Evolutionary conservation across 148 eudicot species (phyloP), one percentile per base, ranked within the genome.

Genomic region (Silene conica): DNA sequence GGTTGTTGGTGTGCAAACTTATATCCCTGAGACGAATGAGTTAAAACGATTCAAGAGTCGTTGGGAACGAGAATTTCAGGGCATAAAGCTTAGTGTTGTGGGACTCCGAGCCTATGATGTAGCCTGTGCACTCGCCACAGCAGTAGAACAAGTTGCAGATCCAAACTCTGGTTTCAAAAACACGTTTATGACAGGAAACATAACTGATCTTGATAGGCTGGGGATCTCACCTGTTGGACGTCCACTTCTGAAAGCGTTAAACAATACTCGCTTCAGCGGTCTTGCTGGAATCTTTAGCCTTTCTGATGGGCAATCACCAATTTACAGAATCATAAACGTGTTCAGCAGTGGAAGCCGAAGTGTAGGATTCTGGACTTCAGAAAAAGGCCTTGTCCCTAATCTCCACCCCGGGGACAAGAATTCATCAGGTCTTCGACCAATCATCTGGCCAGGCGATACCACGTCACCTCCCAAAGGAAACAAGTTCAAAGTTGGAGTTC

Each of bases 401-500:
- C 31, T 73, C 45, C 26, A 56, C 15, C n/a, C 71, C 14, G 68
- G 50, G 12, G n/a, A 6, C 11, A 21, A 21, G 28, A 68, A 7
- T 68, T 34, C 63, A 14, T 20, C 61, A 16, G 45, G 4, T 45
- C 77, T 73, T 31, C 31, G 73, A 50, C 13, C 60, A 19, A 62
- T 79, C 20, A 69, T 79, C n/a, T 79, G 81, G 81, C 81, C 81
- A 67, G 81, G 73, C 38, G 66, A 57, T 22, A 22, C 14, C 22
- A 72, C 22, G 18, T 21, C 46, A 18, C 52, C 55, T 66, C 77
- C 77, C 23, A 74, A 54, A 66, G 77, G 77, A 19, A 75, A 63
- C 52, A 84, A 71, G 78, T 72, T 89, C 34, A 82, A 23, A 74
- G 82, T 86, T 48, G 86, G 82, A 65, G 82, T 89, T 58, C 88